Conservation (phyloP, 2,329 filamentous ascomycete species). For the Erysiphe neolycopersici region DNA sequence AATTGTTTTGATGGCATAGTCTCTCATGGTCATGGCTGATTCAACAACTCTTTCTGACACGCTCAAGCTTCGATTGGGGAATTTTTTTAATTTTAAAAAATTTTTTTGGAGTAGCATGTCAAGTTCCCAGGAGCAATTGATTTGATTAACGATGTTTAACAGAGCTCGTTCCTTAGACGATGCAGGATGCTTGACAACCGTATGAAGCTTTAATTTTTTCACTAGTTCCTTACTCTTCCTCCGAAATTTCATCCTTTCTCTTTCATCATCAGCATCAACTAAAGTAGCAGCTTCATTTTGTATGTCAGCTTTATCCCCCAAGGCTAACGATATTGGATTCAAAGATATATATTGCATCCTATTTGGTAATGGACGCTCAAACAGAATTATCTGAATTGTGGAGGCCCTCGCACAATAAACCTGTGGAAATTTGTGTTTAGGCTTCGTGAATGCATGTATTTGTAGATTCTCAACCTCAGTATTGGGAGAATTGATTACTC, state of each 20-base stretch:
- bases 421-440: constrained; percentile 29
- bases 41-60: constrained; percentile 50
- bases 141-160: too few relatives aligned
- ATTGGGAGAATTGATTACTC: constrained; percentile 41
- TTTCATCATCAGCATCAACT: constrained; percentile 47
- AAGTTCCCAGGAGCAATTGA: too few relatives aligned
- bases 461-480: constrained; percentile 38
- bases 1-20: constrained; percentile 39
- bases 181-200: constrained; percentile 46
- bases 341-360: constrained; percentile 94
- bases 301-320: constrained; percentile 39
- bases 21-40: constrained; percentile 66
- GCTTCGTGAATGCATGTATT: constrained; percentile 32
- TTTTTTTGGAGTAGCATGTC: too few relatives aligned
- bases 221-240: constrained; percentile 39
- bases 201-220: constrained; percentile 71
- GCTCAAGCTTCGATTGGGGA: too few relatives aligned
- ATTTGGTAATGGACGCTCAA: constrained; percentile 58
- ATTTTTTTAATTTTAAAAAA: too few relatives aligned
- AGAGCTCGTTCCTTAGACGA: constrained; percentile 50
- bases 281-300: constrained; percentile 20
- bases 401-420: constrained; percentile 46
- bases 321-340: constrained; percentile 60
- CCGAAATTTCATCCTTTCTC: constrained; percentile 29
- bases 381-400: constrained; percentile 68